Evolutionary conservation across 176 grass and related monocot genomes (phyloP), one percentile per base, ranked within the genome.

Genomic region (Avena eriantha): DNA sequence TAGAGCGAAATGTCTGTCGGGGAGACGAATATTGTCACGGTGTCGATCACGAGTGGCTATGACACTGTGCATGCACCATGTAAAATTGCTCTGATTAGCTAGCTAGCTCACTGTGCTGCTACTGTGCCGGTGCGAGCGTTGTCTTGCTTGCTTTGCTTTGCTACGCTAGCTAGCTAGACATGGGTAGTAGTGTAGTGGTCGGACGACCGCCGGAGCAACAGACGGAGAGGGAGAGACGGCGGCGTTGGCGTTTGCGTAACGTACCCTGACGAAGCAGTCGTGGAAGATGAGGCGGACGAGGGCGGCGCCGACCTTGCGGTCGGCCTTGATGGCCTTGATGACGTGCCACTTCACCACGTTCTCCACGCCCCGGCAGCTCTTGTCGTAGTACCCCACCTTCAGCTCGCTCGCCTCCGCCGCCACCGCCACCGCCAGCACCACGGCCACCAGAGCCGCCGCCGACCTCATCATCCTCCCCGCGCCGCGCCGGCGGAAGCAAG

Each of bases 241-340:
- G 39, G 39, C 39, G 36, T 0, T 6, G 4, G 35, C 35, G 35
- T 0, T 4, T 5, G 35, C 4, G 36, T 4, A 0, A 46, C 69
- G 49, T 77, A 95, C 93, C 90, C 93, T 92, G 71, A 95, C 93
- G 77, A 95, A 95, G 87, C 93, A 95, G 81, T 95, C 93, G 77
- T 95, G 93, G 90, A 95, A 95, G 88, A 93, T 90, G 90, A 95
- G 88, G 19, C 93, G 85, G 71, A 95, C 86, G 86, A 91, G 86
- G 1, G 78, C 90, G 70, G 90, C 90, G 82, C 90, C 90, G 63
- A 0, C 59, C 43, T 4, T 39, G 64, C 90, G 86, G 63, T 88
- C 36, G 18, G 69, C 86, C 43, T 47, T 35, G 90, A 91, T 69
- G 61, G 90, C 90, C 86, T 55, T 91, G 21, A 71, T 71, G 21